phyloP scores from a whole-genome alignment of 2,329 filamentous ascomycete genomes.

The Annulohypoxylon truncatum region DNA sequence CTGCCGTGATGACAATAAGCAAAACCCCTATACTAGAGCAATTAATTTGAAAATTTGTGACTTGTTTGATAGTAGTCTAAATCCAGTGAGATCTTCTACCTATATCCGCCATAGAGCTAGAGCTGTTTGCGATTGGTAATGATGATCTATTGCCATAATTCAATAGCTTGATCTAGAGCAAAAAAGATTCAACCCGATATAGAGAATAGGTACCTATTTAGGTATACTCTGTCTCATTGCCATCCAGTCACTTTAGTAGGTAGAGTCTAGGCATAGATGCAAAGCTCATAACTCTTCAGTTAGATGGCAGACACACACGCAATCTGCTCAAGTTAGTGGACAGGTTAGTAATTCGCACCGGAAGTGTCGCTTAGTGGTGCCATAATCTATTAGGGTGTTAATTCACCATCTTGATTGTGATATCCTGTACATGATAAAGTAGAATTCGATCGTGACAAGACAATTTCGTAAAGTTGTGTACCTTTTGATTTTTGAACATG shows the following conservation, averaged over 20 bases:
- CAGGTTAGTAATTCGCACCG: not conserved
- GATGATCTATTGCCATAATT: not conserved
- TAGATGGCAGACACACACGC: not conserved
- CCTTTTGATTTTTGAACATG: not conserved
- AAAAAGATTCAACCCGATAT: not conserved
- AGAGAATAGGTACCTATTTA: no score
- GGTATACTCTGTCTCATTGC: not conserved
- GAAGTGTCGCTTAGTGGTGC: constrained; percentile 16
- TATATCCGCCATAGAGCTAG: not conserved
- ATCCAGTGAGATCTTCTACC: not conserved
- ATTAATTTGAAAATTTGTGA: not conserved
- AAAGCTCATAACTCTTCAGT: not conserved
- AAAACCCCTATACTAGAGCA: not conserved
- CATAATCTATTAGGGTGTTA: not conserved
- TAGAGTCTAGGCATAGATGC: not conserved
- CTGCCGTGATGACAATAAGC: constrained; percentile 13
- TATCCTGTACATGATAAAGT: not conserved
- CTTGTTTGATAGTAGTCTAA: not conserved
- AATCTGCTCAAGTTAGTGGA: not conserved
- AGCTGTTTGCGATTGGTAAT: not conserved
- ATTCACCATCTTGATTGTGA: not conserved
- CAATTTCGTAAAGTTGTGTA: not conserved
- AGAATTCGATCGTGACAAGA: not conserved
- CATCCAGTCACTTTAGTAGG: not conserved
- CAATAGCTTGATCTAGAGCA: not conserved